These are phyloP conservation scores for Dicorynia guianensis DNA, from an alignment of 306 rosid genomes.

Conservation along the genomic window DNA sequence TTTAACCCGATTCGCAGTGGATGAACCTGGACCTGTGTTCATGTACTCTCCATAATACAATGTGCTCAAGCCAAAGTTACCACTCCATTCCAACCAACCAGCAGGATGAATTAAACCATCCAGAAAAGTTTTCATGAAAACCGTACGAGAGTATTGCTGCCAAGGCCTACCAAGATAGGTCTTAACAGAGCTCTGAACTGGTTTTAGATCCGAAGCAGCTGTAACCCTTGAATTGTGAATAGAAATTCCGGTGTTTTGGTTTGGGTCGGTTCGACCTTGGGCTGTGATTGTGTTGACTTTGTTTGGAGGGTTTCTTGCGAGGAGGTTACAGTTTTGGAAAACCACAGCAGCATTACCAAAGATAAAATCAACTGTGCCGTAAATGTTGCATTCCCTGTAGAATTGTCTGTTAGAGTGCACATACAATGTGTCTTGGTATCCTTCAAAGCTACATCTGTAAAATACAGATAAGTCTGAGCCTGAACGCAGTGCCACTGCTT, in stretches of 20 bases:
- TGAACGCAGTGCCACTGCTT: constrained; percentile 83
- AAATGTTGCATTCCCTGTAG: constrained; percentile 72
- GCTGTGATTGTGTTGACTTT: constrained; percentile 70
- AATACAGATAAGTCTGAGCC: constrained; percentile 82
- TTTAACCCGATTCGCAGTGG: constrained; percentile 59
- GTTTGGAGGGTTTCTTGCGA: constrained; percentile 67
- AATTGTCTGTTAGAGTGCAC: constrained; percentile 78
- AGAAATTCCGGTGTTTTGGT: constrained; percentile 76
- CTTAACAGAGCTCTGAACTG: constrained; percentile 38
- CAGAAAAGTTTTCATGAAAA: constrained; percentile 60
- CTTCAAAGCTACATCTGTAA: constrained; percentile 75
- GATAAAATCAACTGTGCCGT: constrained; percentile 82
- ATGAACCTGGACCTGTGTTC: constrained; percentile 65
- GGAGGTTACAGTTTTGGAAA: constrained; percentile 68
- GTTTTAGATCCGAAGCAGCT: constrained; percentile 50
- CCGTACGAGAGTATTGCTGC: constrained; percentile 63
- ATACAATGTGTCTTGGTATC: constrained; percentile 80
- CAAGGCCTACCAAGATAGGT: constrained; percentile 76
- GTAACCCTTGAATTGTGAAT: constrained; percentile 56
- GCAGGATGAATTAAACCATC: constrained; percentile 60
- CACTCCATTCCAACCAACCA: constrained; percentile 78
- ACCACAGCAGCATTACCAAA: constrained; percentile 84
- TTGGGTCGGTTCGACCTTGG: constrained; percentile 67
- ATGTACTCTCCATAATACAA: constrained; percentile 67
- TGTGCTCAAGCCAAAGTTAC: constrained; percentile 66